Evolutionary conservation across 345 rosid species (phyloP).

Genomic region (Capsella bursapastoris): DNA sequence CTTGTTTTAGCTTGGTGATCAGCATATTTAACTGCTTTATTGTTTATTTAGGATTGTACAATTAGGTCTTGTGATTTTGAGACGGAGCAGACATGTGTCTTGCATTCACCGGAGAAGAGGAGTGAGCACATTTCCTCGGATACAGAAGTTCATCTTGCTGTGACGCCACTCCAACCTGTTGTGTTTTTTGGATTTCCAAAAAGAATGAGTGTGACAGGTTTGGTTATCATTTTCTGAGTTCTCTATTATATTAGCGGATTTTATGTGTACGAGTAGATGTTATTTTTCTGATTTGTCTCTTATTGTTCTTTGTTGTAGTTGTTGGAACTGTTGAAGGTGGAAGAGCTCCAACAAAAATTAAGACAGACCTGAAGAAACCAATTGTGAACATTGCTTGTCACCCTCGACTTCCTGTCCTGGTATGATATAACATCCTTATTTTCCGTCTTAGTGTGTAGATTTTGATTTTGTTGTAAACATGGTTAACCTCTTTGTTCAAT

Average conservation of each 20-base stretch:
- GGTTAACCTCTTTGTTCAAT: slow-evolving; percentile 14
- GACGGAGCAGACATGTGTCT: slow-evolving; percentile 85
- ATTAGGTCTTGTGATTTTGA: slow-evolving; percentile 94
- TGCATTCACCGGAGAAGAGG: slow-evolving; percentile 96
- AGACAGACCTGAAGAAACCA: slow-evolving; percentile 95
- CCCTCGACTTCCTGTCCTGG: slow-evolving; percentile 97
- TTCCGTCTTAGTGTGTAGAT: slow-evolving; percentile 6
- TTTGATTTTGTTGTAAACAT: slow-evolving; percentile 9
- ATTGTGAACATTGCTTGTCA: slow-evolving; percentile 94
- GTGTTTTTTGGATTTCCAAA: slow-evolving; percentile 93
- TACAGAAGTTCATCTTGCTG: slow-evolving; percentile 92
- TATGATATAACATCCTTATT: slow-evolving; percentile 36
- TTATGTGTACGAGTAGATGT: slow-evolving; percentile 3
- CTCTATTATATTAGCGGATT: not conserved
- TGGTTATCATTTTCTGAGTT: slow-evolving; percentile 3
- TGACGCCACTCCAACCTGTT: slow-evolving; percentile 93
- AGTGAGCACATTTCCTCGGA: slow-evolving; percentile 73
- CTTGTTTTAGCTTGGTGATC: not conserved
- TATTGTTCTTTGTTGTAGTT: slow-evolving; percentile 51
- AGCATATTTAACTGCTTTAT: not conserved
- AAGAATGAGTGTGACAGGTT: slow-evolving; percentile 97
- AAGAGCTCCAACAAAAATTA: slow-evolving; percentile 90
- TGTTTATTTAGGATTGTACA: slow-evolving; percentile 77
- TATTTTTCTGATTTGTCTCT: slow-evolving; percentile 2
- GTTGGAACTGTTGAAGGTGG: slow-evolving; percentile 99